Percentiles rank a stretch among this genome's conserved stretches.
phyloP scores from a whole-genome alignment of 768 basidiomycete genomes.

The Agrocybe pediades region DNA sequence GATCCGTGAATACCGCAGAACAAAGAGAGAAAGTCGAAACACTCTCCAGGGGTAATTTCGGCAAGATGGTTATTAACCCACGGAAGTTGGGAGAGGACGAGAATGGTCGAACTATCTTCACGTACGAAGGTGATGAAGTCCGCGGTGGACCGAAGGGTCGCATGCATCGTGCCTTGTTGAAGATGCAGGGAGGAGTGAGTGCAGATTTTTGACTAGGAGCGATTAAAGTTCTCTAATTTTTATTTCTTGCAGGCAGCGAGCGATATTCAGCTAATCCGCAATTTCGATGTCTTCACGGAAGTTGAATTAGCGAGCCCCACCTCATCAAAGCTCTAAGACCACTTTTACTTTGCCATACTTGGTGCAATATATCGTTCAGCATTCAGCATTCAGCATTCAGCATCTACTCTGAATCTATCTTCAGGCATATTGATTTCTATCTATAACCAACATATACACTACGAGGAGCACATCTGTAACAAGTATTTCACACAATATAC shows the following conservation, averaged over 20 bases:
- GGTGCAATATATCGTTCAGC: background rate
- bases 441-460: no score
- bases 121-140: constrained; percentile 73
- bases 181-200: constrained; percentile 54
- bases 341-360: background rate
- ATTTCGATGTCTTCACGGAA: constrained; percentile 67
- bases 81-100: constrained; percentile 36
- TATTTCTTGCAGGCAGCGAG: constrained; percentile 41
- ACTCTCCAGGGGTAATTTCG: constrained; percentile 59
- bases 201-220: background rate
- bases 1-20: constrained; percentile 38
- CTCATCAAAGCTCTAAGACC: constrained; percentile 29
- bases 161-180: constrained; percentile 58
- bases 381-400: no score
- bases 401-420: no score
- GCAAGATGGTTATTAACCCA: constrained; percentile 62
- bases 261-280: constrained; percentile 56
- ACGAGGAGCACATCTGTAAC: no score
- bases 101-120: constrained; percentile 50
- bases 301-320: constrained; percentile 37
- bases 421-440: no score
- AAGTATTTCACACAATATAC: no score
- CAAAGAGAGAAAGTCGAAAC: constrained; percentile 47
- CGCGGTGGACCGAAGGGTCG: constrained; percentile 61
- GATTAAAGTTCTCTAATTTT: background rate